Percentiles rank a stretch among this genome's conserved stretches.
phyloP scores from a whole-genome alignment of 495 filamentous ascomycete species.

The Entonaema liquescens region DNA sequence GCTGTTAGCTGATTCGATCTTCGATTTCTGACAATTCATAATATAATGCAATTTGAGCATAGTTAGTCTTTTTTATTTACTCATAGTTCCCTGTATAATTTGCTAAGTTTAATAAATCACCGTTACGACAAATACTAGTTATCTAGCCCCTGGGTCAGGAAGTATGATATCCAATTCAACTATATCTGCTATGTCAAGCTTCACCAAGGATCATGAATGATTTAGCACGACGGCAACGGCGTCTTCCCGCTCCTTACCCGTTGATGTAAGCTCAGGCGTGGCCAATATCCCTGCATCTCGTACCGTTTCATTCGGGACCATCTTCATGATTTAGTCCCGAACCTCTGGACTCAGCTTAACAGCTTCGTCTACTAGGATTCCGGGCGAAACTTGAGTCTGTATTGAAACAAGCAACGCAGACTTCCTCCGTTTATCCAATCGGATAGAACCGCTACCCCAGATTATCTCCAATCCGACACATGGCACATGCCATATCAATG shows the following conservation, averaged over 20 bases:
- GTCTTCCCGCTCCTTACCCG: background rate
- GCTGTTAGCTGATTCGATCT: background rate
- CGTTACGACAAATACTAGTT: too few relatives aligned
- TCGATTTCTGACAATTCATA: background rate
- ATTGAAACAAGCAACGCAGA: conserved; percentile 5
- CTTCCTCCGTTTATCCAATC: conserved; percentile 9
- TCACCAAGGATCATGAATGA: background rate
- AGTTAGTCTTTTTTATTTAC: too few relatives aligned
- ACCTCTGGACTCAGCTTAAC: background rate
- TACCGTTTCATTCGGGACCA: conserved; percentile 5
- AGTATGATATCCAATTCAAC: background rate
- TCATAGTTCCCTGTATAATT: too few relatives aligned
- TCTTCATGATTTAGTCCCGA: conserved; percentile 6
- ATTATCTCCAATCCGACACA: conserved; percentile 3
- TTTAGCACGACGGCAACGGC: background rate
- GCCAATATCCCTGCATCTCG: background rate
- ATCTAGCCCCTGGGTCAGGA: too few relatives aligned
- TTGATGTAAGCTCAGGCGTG: background rate
- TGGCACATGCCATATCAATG: background rate
- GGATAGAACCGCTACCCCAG: background rate
- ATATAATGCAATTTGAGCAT: background rate
- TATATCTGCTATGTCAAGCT: background rate
- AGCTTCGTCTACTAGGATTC: background rate
- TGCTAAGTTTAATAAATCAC: too few relatives aligned
- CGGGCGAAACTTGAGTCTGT: background rate